Evolutionary conservation across 768 basidiomycete species (phyloP).

Genomic region (Suillus sp.): DNA sequence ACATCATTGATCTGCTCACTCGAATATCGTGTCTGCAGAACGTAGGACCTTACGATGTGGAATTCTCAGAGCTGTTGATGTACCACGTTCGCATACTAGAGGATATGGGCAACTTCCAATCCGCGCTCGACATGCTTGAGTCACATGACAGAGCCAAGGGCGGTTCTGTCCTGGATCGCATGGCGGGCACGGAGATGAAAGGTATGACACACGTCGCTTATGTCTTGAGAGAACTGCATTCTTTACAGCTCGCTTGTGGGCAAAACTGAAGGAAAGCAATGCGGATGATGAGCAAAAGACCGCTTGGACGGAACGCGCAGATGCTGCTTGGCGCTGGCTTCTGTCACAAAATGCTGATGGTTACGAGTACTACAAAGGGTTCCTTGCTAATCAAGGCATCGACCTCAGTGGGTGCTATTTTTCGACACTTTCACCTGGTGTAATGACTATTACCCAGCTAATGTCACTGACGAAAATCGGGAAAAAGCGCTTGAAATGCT

Average conservation of each 20-base stretch:
- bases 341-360: slow-evolving; percentile 87
- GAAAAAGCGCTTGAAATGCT: slow-evolving; percentile 58
- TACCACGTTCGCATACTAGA: slow-evolving; percentile 78
- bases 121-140: slow-evolving; percentile 67
- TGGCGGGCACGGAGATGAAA: slow-evolving; percentile 65
- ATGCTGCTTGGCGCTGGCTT: slow-evolving; percentile 77
- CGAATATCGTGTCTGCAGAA: slow-evolving; percentile 46
- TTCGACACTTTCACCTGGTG: not conserved
- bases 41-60: slow-evolving; percentile 75
- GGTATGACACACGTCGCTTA: slow-evolving; percentile 41
- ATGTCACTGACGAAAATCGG: slow-evolving; percentile 51
- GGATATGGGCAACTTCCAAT: slow-evolving; percentile 62
- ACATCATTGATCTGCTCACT: slow-evolving; percentile 3
- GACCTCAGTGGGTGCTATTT: slow-evolving; percentile 51
- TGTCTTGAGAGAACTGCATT: slow-evolving; percentile 4
- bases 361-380: slow-evolving; percentile 77
- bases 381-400: slow-evolving; percentile 64
- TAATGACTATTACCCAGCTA: slow-evolving; percentile 32
- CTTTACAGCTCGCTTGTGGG: slow-evolving; percentile 71
- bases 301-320: slow-evolving; percentile 64
- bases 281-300: slow-evolving; percentile 18
- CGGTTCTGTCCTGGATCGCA: slow-evolving; percentile 69
- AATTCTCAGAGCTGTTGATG: slow-evolving; percentile 80
- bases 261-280: slow-evolving; percentile 44
- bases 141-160: slow-evolving; percentile 52